These are phyloP conservation scores for Penicillium diatomitis DNA, from an alignment of 495 filamentous ascomycete genomes.

Conservation along the genomic window DNA sequence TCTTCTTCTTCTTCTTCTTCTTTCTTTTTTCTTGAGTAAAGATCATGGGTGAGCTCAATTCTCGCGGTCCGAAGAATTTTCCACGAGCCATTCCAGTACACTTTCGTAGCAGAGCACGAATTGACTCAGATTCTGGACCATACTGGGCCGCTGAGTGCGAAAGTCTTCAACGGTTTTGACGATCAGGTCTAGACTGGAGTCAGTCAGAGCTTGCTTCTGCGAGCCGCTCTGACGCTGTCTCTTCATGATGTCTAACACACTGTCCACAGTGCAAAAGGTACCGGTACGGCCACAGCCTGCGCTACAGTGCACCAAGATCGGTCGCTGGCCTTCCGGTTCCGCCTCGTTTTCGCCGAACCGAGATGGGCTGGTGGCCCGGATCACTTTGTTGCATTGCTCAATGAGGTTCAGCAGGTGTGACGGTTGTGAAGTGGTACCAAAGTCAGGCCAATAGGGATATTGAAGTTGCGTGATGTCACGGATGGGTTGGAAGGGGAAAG, in stretches of 20 bases:
- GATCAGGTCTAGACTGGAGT: slow-evolving; percentile 65
- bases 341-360: slow-evolving; percentile 38
- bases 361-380: slow-evolving; percentile 24
- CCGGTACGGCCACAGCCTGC: slow-evolving; percentile 94
- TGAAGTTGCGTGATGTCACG: slow-evolving; percentile 94
- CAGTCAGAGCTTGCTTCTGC: slow-evolving; percentile 15
- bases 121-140: slow-evolving; percentile 94
- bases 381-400: slow-evolving; percentile 64
- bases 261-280: slow-evolving; percentile 93
- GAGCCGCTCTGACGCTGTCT: slow-evolving; percentile 46
- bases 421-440: slow-evolving; percentile 85
- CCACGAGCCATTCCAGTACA: slow-evolving; percentile 75
- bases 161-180: slow-evolving; percentile 84
- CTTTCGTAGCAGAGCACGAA: slow-evolving; percentile 97
- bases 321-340: slow-evolving; percentile 48
- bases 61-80: slow-evolving; percentile 27
- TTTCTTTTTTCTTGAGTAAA: too few species aligned
- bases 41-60: slow-evolving; percentile 1
- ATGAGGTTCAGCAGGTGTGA: slow-evolving; percentile 77
- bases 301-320: slow-evolving; percentile 88
- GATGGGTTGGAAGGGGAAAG: slow-evolving; percentile 73
- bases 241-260: slow-evolving; percentile 87
- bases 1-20: too few species aligned
- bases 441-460: slow-evolving; percentile 92
- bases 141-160: slow-evolving; percentile 76